Evolutionary conservation across 495 filamentous ascomycete species (phyloP).

Genomic region (Hypoxylon fragiforme): DNA sequence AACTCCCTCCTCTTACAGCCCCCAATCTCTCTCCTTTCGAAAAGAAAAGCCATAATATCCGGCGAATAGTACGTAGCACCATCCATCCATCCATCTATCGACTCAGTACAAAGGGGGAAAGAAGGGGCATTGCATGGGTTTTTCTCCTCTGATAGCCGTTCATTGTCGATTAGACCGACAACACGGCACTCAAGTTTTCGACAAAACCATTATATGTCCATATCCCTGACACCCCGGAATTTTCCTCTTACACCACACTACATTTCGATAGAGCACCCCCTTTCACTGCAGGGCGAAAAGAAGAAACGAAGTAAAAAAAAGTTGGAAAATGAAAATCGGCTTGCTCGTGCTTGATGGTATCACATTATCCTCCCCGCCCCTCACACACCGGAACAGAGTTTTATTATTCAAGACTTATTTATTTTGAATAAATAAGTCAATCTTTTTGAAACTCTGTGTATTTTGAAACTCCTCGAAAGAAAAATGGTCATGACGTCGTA

Average conservation of each 20-base stretch:
- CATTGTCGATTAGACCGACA: no score
- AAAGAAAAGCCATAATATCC: no score
- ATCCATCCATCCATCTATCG: no score
- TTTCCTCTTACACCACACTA: slow-evolving; percentile 1
- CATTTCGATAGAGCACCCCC: slow-evolving; percentile 1
- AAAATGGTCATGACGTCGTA: slow-evolving; percentile 37
- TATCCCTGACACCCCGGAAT: not conserved
- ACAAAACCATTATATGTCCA: no score
- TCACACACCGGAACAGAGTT: slow-evolving; percentile 10
- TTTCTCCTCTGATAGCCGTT: no score
- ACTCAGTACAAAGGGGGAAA: no score
- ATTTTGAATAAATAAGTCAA: slow-evolving; percentile 6
- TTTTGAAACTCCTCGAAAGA: slow-evolving; percentile 27
- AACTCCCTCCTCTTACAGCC: no score
- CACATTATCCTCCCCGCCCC: slow-evolving; percentile 20
- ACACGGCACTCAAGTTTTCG: no score
- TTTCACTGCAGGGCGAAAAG: not conserved
- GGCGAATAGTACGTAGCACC: no score
- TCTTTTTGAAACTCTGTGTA: slow-evolving; percentile 5
- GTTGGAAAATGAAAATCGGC: slow-evolving; percentile 9
- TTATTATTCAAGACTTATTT: slow-evolving; percentile 32
- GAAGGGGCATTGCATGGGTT: no score
- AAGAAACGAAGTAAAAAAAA: not conserved
- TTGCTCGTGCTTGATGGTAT: slow-evolving; percentile 29
- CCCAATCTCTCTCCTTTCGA: no score